phyloP scores from a whole-genome alignment of 805 yeast genomes.

The Osmozyma mogii region DNA sequence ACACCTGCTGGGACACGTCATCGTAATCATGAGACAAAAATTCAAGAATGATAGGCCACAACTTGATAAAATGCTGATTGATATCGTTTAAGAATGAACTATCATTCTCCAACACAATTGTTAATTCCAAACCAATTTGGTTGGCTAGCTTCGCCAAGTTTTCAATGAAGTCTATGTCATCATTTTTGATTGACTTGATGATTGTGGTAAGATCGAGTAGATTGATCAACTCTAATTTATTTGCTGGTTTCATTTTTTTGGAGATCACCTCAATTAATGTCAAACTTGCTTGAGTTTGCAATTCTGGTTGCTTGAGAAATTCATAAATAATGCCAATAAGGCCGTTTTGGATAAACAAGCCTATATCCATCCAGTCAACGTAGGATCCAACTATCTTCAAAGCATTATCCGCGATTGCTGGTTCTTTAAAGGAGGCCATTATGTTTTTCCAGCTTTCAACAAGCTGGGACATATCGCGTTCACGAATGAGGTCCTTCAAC shows the following conservation, averaged over 20 bases:
- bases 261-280: conserved; percentile 58
- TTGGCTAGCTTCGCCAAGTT: conserved; percentile 67
- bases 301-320: conserved; percentile 41
- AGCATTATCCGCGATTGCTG: conserved; percentile 42
- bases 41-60: conserved; percentile 65
- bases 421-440: conserved; percentile 33
- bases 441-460: conserved; percentile 62
- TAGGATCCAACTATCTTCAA: conserved; percentile 72
- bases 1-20: conserved; percentile 77
- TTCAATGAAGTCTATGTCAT: conserved; percentile 62
- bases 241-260: conserved; percentile 71
- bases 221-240: conserved; percentile 60
- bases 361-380: conserved; percentile 88
- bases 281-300: conserved; percentile 50
- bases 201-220: conserved; percentile 60
- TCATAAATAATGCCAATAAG: conserved; percentile 52
- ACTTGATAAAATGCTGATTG: conserved; percentile 38
- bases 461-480: conserved; percentile 60
- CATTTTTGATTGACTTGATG: conserved; percentile 29
- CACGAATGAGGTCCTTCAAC: conserved; percentile 78
- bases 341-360: conserved; percentile 56
- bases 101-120: conserved; percentile 53
- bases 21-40: conserved; percentile 80
- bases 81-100: conserved; percentile 31
- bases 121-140: conserved; percentile 66